Evolutionary conservation across 495 filamentous ascomycete species (phyloP).

Genomic region (Chaetomium cochliodes): DNA sequence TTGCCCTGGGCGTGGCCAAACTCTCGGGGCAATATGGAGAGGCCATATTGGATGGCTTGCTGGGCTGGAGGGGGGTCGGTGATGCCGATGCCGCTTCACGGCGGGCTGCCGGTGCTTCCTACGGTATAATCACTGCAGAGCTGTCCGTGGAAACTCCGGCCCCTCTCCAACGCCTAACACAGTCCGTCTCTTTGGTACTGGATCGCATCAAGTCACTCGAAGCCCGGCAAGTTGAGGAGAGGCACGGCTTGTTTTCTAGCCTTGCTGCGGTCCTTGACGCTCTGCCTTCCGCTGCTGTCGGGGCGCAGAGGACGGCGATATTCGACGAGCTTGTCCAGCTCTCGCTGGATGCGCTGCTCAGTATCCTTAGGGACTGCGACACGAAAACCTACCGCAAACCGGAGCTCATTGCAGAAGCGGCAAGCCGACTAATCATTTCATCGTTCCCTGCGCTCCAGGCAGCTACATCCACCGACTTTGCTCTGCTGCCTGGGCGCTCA

Average conservation of each 20-base stretch:
- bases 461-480: constrained; percentile 15
- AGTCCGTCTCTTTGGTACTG: constrained; percentile 40
- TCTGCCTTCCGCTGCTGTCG: constrained; percentile 29
- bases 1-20: constrained; percentile 63
- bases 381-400: constrained; percentile 56
- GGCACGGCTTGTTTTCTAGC: constrained; percentile 66
- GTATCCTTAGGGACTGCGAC: constrained; percentile 39
- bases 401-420: constrained; percentile 66
- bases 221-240: constrained; percentile 61
- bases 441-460: constrained; percentile 41
- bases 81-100: constrained; percentile 71
- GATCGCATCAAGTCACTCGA: constrained; percentile 49
- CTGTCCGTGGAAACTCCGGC: constrained; percentile 26
- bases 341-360: constrained; percentile 27
- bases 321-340: constrained; percentile 22
- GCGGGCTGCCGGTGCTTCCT: constrained; percentile 65
- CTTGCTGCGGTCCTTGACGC: constrained; percentile 50
- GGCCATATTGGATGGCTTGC: constrained; percentile 64
- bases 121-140: constrained; percentile 58
- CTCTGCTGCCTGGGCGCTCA: constrained; percentile 26
- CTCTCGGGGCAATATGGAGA: constrained; percentile 67
- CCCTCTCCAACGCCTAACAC: constrained; percentile 32
- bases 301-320: background rate
- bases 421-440: constrained; percentile 55
- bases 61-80: constrained; percentile 86